Base-by-base conservation (phyloP, 805 yeast genomes). In the Candida ovalis region DNA sequence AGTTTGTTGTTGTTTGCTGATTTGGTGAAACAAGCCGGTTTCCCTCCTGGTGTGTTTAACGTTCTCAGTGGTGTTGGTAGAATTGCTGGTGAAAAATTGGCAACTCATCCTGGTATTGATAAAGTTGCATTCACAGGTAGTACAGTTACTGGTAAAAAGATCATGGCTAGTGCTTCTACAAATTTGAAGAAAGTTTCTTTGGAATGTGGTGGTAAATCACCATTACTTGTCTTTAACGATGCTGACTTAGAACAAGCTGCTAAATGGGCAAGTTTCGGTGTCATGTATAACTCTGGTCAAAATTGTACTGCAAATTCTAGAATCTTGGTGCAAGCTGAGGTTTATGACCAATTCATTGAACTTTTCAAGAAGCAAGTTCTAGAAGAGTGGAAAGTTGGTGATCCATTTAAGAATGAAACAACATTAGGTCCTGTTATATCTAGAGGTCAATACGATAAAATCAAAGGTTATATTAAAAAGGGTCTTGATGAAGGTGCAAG, bases 11-110 rank as follows among this genome's bases (percentile, higher is more conserved):
- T 75, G 56, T 72, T 85, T 50, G 89, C 86, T 35, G 69, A 70
- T 23, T 66, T 80, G 46, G 79, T 81, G 58, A 70, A 71, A 57
- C 72, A 78, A 55, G 89, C 86, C 13, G 92, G 90, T 1, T 78
- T 86, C 70, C 92, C 91, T 39, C 75, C 87, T 8, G 92, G 91
- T 52, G 86, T 82, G 27, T 76, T 85, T 54, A 86, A 86, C 69
- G 78, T 88, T 42, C 66, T 86, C 49, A 76, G 84, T 44, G 96
- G 88, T 2, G 76, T 68, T 55, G 96, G 96, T 45, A 66, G 76
- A 40, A 76, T 71, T 47, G 87, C 88, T 5, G 96, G 96, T 46
- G 74, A 78, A 48, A 81, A 82, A 1, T 66, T 88, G 55, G 81
- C 89, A 3, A 52, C 69, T 10, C 94, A 86, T 67, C 63, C 70